Base-by-base conservation (phyloP, 768 basidiomycete genomes). In the Hydnum rufescens region DNA sequence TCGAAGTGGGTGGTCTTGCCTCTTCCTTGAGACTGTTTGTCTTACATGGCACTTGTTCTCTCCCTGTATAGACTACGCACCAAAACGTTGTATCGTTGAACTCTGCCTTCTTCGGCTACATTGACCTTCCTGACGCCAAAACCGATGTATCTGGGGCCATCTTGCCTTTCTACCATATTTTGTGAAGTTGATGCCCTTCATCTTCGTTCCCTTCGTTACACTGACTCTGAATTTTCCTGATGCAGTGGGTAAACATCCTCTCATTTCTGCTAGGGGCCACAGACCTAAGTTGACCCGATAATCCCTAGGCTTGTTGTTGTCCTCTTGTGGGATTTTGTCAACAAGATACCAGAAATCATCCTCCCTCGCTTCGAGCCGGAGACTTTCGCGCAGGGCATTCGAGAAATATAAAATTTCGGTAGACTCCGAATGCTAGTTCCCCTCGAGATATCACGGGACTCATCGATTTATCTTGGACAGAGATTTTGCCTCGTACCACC, bases 401-500 rank as follows among this genome's bases (percentile, higher is more conserved):
- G 70, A 79, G 56, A 71, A 68, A 49, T 83, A 83, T 67, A 73
- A 67, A 49, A 71, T 78, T 26, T 79, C 80, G 0, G 54, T 67
- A 1, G 50, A 13, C 44, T 8, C 34, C 34, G n/a, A n/a, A n/a
- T n/a, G 13, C 22, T 22, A 16, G 19, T 30, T 16, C 28, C 49
- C 25, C n/a, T 30, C 30, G 4, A 2, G 18, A 47, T 47, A n/a
- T 6, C 25, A 0, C 2, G 4, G 6, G 2, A 6, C 3, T 13
- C 19, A 3, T 5, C 49, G 42, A 4, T 32, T 26, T 1, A 25
- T 46, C 22, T 47, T 8, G 4, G 29, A 5, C 52, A 58, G 58
- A 31, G 48, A 13, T 54, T 73, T 0, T 64, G 81, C 0, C 67
- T 86, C 47, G 86, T 86, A 1, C 89, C 89, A 1, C 88, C 90